These are phyloP conservation scores for Termitomyces titanicus DNA, from an alignment of 768 basidiomycete genomes.

Conservation along the genomic window DNA sequence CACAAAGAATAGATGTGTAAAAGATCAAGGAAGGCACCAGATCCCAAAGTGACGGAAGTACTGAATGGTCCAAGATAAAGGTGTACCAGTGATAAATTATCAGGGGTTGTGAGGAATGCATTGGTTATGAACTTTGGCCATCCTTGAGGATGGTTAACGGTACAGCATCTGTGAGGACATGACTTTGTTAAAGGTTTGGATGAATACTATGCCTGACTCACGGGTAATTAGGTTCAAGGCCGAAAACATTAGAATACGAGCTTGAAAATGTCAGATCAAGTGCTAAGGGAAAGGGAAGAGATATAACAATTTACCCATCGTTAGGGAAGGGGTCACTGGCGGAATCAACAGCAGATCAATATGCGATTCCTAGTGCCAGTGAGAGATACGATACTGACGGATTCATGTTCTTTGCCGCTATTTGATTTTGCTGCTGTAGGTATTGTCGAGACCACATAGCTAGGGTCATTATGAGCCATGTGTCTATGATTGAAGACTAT, in stretches of 20 bases:
- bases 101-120: conserved; percentile 41
- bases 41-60: conserved; percentile 33
- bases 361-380: background rate
- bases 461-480: conserved; percentile 11
- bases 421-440: conserved; percentile 56
- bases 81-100: conserved; percentile 38
- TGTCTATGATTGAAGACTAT: conserved; percentile 14
- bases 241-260: conserved; percentile 44
- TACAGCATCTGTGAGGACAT: conserved; percentile 33
- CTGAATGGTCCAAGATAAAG: conserved; percentile 44
- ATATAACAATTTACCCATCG: conserved; percentile 38
- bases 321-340: conserved; percentile 48
- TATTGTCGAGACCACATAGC: conserved; percentile 62
- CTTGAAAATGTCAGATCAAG: conserved; percentile 15
- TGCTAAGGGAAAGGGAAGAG: conserved; percentile 14
- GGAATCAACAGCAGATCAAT: background rate
- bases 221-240: conserved; percentile 46
- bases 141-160: conserved; percentile 48
- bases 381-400: conserved; percentile 26
- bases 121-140: conserved; percentile 52
- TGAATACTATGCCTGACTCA: conserved; percentile 16
- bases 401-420: conserved; percentile 52
- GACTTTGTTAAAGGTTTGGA: background rate
- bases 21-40: conserved; percentile 22
- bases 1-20: background rate